These are phyloP conservation scores for Eucalyptus leucophloia DNA, from an alignment of 345 rosid species.

Conservation along the genomic window DNA sequence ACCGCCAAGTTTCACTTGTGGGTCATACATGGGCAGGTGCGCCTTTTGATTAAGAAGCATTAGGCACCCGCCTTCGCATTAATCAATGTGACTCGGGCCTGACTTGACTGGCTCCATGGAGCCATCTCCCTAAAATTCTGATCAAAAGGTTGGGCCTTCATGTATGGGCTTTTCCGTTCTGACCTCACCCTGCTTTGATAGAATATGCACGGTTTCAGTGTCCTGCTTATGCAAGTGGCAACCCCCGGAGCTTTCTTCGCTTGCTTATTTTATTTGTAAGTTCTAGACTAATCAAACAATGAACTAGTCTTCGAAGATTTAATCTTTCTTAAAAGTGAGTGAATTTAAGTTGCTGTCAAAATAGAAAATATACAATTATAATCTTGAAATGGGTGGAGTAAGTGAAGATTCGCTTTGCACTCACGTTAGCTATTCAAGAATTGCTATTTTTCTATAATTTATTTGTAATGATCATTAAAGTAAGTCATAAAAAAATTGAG, in stretches of 20 bases:
- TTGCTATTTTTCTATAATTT: not conserved
- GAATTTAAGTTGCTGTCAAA: not conserved
- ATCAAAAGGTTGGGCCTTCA: not conserved
- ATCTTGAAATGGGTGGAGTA: not conserved
- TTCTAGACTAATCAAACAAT: not conserved
- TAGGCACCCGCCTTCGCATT: not conserved
- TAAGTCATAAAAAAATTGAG: not conserved
- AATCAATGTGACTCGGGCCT: not conserved
- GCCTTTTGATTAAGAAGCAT: not conserved
- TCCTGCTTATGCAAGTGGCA: not conserved
- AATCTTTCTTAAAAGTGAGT: not conserved
- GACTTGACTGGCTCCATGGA: not conserved
- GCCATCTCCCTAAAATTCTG: not conserved
- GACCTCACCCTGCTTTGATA: not conserved
- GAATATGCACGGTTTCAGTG: not conserved
- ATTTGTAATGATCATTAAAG: not conserved
- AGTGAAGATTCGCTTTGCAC: not conserved
- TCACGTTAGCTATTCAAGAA: not conserved
- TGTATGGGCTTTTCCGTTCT: not conserved
- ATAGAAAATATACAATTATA: not conserved
- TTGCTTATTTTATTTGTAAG: not conserved
- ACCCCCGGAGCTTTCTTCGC: not conserved
- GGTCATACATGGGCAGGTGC: not conserved
- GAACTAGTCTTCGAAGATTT: not conserved
- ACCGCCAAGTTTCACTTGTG: not conserved